Evolutionary conservation across 2,329 filamentous ascomycete genomes (phyloP).

Genomic region (Ophiostoma angusticollis): DNA sequence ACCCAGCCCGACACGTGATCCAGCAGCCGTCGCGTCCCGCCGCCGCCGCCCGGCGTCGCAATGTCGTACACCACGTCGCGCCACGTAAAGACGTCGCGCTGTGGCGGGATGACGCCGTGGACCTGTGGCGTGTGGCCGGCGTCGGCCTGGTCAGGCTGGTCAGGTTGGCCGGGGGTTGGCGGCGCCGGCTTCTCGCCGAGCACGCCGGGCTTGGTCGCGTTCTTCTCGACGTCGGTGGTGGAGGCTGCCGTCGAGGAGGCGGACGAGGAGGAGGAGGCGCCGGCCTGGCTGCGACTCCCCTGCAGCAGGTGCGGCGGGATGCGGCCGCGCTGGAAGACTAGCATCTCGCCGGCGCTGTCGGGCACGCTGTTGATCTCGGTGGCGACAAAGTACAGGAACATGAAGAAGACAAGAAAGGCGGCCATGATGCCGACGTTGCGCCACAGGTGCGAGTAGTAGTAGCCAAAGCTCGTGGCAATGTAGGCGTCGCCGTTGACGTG

Average conservation of each 20-base stretch:
- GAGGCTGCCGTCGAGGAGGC: too few species aligned
- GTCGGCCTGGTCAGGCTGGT: neutral
- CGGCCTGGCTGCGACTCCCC: too few species aligned
- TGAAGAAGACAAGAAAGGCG: constrained; percentile 49
- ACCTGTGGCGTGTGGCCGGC: neutral
- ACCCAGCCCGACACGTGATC: constrained; percentile 88
- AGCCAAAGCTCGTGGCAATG: constrained; percentile 39
- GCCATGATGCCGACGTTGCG: constrained; percentile 58
- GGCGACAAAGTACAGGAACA: constrained; percentile 44
- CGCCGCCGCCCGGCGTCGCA: constrained; percentile 61
- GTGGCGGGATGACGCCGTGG: neutral
- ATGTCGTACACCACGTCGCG: constrained; percentile 64
- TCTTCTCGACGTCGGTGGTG: constrained; percentile 7
- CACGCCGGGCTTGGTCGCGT: constrained; percentile 18
- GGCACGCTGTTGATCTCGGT: constrained; percentile 51
- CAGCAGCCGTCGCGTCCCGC: constrained; percentile 59
- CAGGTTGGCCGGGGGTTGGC: constrained; percentile 22
- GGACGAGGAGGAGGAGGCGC: too few species aligned
- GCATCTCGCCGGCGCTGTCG: constrained; percentile 63
- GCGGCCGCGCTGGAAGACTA: constrained; percentile 58
- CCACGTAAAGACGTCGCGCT: constrained; percentile 67
- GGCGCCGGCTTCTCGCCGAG: constrained; percentile 36
- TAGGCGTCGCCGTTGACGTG: constrained; percentile 47
- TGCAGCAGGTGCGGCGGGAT: constrained; percentile 43
- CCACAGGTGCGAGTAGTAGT: constrained; percentile 52